Base-by-base conservation (phyloP, 2,329 filamentous ascomycete species). In the Pseudogymnoascus sp. region DNA sequence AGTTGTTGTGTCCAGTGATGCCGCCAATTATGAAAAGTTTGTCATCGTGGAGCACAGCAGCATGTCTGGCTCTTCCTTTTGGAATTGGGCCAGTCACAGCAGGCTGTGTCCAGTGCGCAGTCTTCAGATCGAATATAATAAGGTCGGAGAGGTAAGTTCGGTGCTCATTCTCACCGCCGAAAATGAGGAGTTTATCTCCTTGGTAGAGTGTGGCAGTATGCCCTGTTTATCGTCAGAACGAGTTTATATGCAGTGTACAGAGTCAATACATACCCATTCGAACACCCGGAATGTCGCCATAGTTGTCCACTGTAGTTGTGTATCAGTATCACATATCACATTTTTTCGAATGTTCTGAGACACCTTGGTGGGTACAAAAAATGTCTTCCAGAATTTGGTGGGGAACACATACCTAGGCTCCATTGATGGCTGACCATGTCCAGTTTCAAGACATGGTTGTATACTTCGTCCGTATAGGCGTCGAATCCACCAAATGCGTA, bases 401-500 rank as follows among this genome's bases (percentile, higher is more conserved):
- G 57, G 58, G 35, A 60, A 11, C 41, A 57, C 37, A 8, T 22
- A 54, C 58, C 37, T 58, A 99, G 79, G 67, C 86, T 94, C 94
- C 94, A 99, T 73, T 94, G 90, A 67, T 94, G 86, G 65, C 88
- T 92, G 64, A 88, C 81, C 65, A 99, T 82, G 73, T 99, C 92
- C 59, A 99, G 78, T 69, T 86, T 87, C 65, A 99, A 80, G 41
- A 99, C 94, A 77, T 99, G 94, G 72, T 99, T 99, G 77, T 99
- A 99, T 16, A 99, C 87, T 78, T 99, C 94, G 73, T 99, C 94
- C 0, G 94, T 99, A 72, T 96, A 97, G 75, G 97, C 93, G 72
- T 99, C 94, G 71, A 99, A 99, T 16, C 94, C 94, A 43, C 94
- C 94, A 78, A 99, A 99, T 9, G 93, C 94, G 75, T 95, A 97